Evolutionary conservation across 495 filamentous ascomycete genomes (phyloP), one percentile per base, ranked within the genome.

Genomic region (Aspergillus avenaceus): DNA sequence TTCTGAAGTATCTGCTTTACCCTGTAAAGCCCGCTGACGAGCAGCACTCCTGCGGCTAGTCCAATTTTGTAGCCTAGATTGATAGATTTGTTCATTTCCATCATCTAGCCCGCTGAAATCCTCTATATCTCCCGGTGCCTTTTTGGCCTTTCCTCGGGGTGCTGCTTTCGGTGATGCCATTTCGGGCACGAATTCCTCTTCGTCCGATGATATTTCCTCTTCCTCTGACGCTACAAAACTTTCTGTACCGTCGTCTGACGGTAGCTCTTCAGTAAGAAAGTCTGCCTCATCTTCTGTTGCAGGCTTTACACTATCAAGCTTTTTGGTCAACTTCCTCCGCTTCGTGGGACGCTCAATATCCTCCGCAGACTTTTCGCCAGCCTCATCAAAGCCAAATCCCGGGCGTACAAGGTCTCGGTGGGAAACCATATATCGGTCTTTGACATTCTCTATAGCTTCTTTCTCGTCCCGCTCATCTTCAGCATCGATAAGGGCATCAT

Each of bases 41-140:
- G 90, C 87, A 22, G 73, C 74, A 47, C 83, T 82, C 52, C 93
- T 79, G 43, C 80, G 77, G 47, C 73, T 69, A 4, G 83, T 76
- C 93, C 93, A 98, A 27, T 78, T 79, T 28, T 77, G 73, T 14
- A 97, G 66, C 43, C 93, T 78, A n/a, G 63, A 63, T 64, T 91
- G 87, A 62, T 95, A 98, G 6, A 90, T 71, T 5, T 74, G 73
- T 66, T 97, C 93, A 47, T 96, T 89, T 0, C 93, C 93, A 65
- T 98, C 93, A 62, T 98, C 93, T 38, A 96, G 75, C 8, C 83
- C 81, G 41, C 80, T 81, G 27, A 95, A 61, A 64, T 91, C 88
- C 50, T 90, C 77, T 27, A 78, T 66, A 22, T 78, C 76, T 14
- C 74, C 76, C 16, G 71, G 70, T 5, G 41, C 45, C 58, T 57